phyloP scores from a whole-genome alignment of 2,329 filamentous ascomycete genomes.

The Trichoderma sp. region DNA sequence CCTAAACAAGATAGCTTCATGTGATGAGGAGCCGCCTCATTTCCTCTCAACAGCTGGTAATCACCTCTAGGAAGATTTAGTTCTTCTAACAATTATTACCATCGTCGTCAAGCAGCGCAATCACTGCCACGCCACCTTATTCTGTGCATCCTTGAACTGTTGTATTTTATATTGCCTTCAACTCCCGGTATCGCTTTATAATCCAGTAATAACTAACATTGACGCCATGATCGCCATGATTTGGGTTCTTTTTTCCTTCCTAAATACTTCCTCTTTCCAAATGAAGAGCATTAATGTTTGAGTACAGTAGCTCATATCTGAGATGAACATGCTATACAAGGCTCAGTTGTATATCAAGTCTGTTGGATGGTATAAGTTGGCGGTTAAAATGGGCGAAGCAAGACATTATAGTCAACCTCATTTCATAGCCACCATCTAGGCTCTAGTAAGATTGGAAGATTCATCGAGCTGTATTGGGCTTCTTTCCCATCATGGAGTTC shows the following conservation, averaged over 20 bases:
- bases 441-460: neutral
- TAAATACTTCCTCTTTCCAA: neutral
- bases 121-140: neutral
- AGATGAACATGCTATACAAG: neutral
- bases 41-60: neutral
- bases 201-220: neutral
- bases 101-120: neutral
- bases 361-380: neutral
- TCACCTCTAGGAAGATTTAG: neutral
- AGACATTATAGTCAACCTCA: neutral
- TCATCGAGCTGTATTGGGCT: neutral
- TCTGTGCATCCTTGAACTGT: neutral
- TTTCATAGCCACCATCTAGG: neutral
- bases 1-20: neutral
- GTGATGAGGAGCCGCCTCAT: neutral
- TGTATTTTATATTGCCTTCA: neutral
- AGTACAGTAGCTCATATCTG: neutral
- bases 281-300: neutral
- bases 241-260: neutral
- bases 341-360: neutral
- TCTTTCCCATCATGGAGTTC: neutral
- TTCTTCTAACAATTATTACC: neutral
- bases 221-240: neutral
- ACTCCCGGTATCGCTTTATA: slow-evolving; percentile 4
- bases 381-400: neutral